These are phyloP conservation scores for Byssochlamys sp. DNA, from an alignment of 2,329 filamentous ascomycete genomes.

Conservation along the genomic window DNA sequence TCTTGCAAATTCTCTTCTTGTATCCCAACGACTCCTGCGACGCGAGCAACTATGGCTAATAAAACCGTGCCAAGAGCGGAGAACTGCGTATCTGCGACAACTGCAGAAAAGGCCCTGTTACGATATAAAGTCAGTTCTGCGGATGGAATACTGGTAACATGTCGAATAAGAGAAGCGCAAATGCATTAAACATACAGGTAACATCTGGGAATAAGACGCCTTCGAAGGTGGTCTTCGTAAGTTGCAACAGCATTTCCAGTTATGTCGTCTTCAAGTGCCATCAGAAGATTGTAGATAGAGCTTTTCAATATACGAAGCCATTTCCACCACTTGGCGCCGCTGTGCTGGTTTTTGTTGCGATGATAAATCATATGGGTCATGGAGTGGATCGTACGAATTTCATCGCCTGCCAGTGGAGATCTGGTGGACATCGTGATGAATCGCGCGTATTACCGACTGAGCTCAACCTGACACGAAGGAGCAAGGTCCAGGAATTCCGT, in stretches of 20 bases:
- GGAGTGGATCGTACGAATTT: constrained; percentile 23
- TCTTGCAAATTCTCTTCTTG: neutral
- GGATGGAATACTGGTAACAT: neutral
- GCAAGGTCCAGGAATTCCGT: neutral
- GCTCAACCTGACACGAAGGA: neutral
- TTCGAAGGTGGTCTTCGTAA: constrained; percentile 24
- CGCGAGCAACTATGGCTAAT: constrained; percentile 53
- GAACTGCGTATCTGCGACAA: constrained; percentile 64
- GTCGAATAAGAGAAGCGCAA: neutral
- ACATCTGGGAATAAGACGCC: constrained; percentile 30
- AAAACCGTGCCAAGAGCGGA: constrained; percentile 61
- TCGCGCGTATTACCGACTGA: neutral
- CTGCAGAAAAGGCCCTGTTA: constrained; percentile 50
- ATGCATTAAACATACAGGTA: constrained; percentile 27
- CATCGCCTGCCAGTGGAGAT: constrained; percentile 17
- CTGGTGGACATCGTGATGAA: neutral
- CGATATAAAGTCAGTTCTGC: neutral
- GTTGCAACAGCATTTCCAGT: constrained; percentile 25
- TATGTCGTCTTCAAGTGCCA: constrained; percentile 36
- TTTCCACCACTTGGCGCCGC: constrained; percentile 70
- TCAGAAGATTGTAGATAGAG: constrained; percentile 47
- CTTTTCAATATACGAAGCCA: constrained; percentile 63
- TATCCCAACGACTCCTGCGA: constrained; percentile 39
- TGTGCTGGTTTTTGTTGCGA: constrained; percentile 88
- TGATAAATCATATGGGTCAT: constrained; percentile 62